Evolutionary conservation across 306 rosid species (phyloP), one percentile per base, ranked within the genome.

Genomic region (Rosa multiflora): DNA sequence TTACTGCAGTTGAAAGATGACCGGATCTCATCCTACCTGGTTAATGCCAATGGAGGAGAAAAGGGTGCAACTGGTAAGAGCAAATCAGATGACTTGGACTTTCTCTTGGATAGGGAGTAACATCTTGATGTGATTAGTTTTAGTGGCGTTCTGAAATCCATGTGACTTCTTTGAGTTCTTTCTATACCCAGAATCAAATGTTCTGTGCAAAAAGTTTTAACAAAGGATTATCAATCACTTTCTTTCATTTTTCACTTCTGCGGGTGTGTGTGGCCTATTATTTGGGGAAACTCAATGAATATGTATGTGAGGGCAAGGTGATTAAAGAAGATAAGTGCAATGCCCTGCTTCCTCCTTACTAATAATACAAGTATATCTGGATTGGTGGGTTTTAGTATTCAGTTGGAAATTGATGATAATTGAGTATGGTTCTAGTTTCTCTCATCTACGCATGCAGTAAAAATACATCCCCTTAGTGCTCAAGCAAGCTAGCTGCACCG

Each of bases 1-100:
- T 77, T 59, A 47, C 52, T 48, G 81, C 89, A 85, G 91, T 83
- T 88, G 80, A 82, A 78, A 83, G 82, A 77, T 37, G 64, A 85
- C 32, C 44, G 68, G 35, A 79, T 88, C 73, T 69, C 89, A 56
- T 77, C 89, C 14, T 83, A 81, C 82, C 75, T 85, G 62, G 69
- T 88, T 56, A 88, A 88, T 79, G 74, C 77, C 75, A 49, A 77
- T 43, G 74, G 73, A 79, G 76, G 74, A 62, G 79, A 64, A 75
- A 53, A 78, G 74, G 78, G 70, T 70, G 61, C 64, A 80, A 69
- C 67, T 43, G 86, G 89, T 83, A 74, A 78, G 83, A 68, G 67
- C 51, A 62, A 64, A 37, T 53, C 40, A 39, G 20, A 64, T 55
- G n/a, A 62, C 29, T 47, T 58, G 67, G 61, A 39, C 53, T 1